Conservation (phyloP, 1,284 basidiomycete genomes). For the Leccinum pallidistipes region DNA sequence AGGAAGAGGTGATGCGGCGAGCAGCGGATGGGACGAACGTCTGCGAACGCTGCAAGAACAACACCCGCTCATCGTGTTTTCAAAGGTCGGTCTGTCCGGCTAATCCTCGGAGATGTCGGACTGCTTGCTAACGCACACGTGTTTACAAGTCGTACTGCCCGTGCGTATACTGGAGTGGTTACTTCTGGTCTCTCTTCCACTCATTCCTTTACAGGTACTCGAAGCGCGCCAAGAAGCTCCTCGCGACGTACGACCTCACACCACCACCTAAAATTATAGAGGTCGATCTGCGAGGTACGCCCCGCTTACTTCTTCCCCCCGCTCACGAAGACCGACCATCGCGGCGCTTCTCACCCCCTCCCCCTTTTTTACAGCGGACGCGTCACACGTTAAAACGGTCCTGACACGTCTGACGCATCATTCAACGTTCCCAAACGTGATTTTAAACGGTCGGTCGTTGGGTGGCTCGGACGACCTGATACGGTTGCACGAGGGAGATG, state of each 20-base stretch:
- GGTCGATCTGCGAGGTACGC: slow-evolving; percentile 65
- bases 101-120: neutral
- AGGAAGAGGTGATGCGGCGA: neutral
- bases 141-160: slow-evolving; percentile 62
- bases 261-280: slow-evolving; percentile 75
- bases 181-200: neutral
- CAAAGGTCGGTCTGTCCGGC: slow-evolving; percentile 55
- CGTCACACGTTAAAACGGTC: slow-evolving; percentile 60
- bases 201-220: slow-evolving; percentile 52
- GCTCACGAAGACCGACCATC: neutral
- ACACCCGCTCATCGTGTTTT: slow-evolving; percentile 75
- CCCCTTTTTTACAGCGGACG: slow-evolving; percentile 50
- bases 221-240: slow-evolving; percentile 63
- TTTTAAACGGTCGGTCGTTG: slow-evolving; percentile 64
- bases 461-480: slow-evolving; percentile 73
- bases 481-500: slow-evolving; percentile 20
- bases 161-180: slow-evolving; percentile 39
- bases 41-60: slow-evolving; percentile 45
- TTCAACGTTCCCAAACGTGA: slow-evolving; percentile 73
- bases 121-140: neutral
- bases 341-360: neutral
- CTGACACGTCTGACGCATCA: slow-evolving; percentile 65
- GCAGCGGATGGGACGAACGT: slow-evolving; percentile 49
- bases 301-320: neutral
- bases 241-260: slow-evolving; percentile 61